Evolutionary conservation across 768 basidiomycete species (phyloP), one percentile per base, ranked within the genome.

Genomic region (Panus rudis): DNA sequence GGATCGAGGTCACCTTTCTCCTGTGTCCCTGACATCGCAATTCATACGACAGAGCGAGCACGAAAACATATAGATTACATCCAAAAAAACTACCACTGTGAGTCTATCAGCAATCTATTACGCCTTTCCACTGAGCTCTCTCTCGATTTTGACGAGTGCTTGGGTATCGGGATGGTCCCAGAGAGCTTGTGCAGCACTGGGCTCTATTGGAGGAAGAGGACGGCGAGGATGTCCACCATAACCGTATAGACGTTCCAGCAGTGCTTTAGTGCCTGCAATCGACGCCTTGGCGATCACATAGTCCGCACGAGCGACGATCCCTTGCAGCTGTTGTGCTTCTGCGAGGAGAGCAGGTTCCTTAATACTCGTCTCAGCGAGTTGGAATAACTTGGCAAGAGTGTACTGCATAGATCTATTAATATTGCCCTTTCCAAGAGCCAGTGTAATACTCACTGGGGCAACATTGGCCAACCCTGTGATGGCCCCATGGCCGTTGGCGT

Each of bases 391-490:
- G 26, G 60, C 67, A 25, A 84, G 63, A 0, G 87, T 63, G 52
- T 76, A 57, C 81, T 87, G 55, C 37, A 21, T 21, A 24, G 6
- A 27, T 23, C 6, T 21, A 7, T 14, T 21, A 3, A 25, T n/a
- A 30, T 28, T 17, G 25, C 21, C 34, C 37, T n/a, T 17, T 10
- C 10, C 28, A 30, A 30, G n/a, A 10, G 7, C 30, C 0, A 20
- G n/a, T 35, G 33, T 8, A 20, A 30, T 10, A 51, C 75, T 46
- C 53, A 83, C 87, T 8, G 88, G 89, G 34, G 84, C 80, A 43
- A 92, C 58, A 58, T 93, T 93, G 6, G 76, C 90, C 16, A 93
- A 78, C 35, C 92, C 92, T 25, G 86, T 91, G 58, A 94, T 94
- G 37, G 88, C 90, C 37, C 92, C 92, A 53, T 92, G 83, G 2